phyloP scores from a whole-genome alignment of 345 rosid species.

The Salix purpurea region DNA sequence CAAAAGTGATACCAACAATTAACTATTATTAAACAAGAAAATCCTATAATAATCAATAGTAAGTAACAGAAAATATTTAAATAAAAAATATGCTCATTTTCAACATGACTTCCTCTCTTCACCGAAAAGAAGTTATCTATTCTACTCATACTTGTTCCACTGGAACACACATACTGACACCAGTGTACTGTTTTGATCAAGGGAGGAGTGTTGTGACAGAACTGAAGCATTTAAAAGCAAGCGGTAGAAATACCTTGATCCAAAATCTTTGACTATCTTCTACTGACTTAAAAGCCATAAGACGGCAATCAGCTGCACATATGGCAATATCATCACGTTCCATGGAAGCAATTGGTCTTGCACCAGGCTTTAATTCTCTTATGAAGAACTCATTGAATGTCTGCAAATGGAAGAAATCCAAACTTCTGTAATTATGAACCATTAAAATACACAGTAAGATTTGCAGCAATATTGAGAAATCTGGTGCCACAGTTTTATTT shows the following conservation, averaged over 20 bases:
- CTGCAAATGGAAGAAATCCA: constrained; percentile 32
- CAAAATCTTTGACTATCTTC: constrained; percentile 73
- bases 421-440: not conserved
- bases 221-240: not conserved
- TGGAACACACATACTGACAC: not conserved
- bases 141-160: not conserved
- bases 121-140: not conserved
- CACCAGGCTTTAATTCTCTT: constrained; percentile 77
- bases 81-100: not conserved
- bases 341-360: constrained; percentile 57
- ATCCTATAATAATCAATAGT: not conserved
- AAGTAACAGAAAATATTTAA: not conserved
- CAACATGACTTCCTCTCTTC: not conserved
- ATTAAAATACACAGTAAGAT: not conserved
- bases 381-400: constrained; percentile 91
- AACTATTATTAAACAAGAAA: not conserved
- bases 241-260: constrained; percentile 61
- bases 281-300: constrained; percentile 67
- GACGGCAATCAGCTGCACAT: constrained; percentile 83
- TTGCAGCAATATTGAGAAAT: not conserved
- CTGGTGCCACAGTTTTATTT: not conserved
- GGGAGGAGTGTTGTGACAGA: not conserved
- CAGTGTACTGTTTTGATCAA: not conserved
- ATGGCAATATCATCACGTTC: constrained; percentile 60
- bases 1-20: not conserved